Base-by-base conservation (phyloP, 1,284 basidiomycete genomes). In the Sporisorium scitamineum region DNA sequence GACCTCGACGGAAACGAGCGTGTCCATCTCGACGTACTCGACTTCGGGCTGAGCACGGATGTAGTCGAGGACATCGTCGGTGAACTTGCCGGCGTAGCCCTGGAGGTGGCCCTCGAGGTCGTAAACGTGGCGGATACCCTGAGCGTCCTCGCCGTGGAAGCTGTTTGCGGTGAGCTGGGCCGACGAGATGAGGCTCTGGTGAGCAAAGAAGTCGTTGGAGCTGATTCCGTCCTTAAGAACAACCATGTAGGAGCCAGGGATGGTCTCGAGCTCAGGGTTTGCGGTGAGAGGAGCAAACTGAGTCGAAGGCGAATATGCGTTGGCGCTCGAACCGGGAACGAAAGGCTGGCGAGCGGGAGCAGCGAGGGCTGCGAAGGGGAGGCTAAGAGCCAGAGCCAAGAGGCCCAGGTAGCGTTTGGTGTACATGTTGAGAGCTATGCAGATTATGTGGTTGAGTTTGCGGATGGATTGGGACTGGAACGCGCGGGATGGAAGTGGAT, bases 21-120 rank as follows among this genome's bases (percentile, higher is more conserved):
- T 76, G 77, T 99, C 97, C 71, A 88, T 90, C 88, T 99, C 97
- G 69, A 99, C 89, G 84, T 92, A 96, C 32, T 91, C 93, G 54
- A 99, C 95, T 86, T 96, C 95, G 20, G 95, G 95, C 88, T 92
- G 89, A 54, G 89, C 87, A 61, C 96, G 90, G 85, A 99, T 92
- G 82, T 90, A 89, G 59, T 94, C 89, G 70, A 99, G 86, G 44
- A 92, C 91, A 54, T 87, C 86, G 47, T 90, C 87, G 39, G 91
- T 90, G 88, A 99, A 97, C 81, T 88, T 88, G 60, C 95, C 96
- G 51, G 95, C 90, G 88, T 95, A 94, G 32, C 94, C 94, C 75
- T 90, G 91, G 82, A 93, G 59, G 60, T 70, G 72, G 34, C 65
- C 54, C 47, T 69, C 74, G 51, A 81, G 71, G 45, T 84, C 76